Evolutionary conservation across 139 green algal species (phyloP).

Genomic region (Chlorella sorokiniana): DNA sequence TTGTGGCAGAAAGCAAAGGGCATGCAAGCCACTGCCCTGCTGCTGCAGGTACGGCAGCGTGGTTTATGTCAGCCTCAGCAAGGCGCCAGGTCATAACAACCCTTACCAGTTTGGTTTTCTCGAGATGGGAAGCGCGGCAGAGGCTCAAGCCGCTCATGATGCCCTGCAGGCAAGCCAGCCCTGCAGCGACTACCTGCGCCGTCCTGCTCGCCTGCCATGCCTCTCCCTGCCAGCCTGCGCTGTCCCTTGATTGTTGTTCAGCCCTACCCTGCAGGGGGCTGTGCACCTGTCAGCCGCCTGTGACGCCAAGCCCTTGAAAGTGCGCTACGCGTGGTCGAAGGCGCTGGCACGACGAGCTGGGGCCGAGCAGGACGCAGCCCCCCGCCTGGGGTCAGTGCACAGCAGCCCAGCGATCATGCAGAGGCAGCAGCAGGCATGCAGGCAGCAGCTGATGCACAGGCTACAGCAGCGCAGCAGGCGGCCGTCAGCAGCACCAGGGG

Average conservation of each 20-base stretch:
- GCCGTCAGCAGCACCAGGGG: not conserved
- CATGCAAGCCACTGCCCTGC: not conserved
- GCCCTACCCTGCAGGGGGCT: not conserved
- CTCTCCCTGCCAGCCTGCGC: not conserved
- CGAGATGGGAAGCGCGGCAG: not conserved
- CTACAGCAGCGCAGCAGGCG: not conserved
- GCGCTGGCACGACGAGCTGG: not conserved
- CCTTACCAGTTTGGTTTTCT: conserved; percentile 7
- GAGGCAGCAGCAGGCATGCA: not conserved
- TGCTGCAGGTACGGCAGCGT: conserved; percentile 8
- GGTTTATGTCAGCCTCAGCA: not conserved
- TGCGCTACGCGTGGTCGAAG: conserved; percentile 11
- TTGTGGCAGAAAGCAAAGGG: not conserved
- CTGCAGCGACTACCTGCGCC: too few relatives aligned
- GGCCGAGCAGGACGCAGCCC: not conserved
- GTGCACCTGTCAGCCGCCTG: not conserved
- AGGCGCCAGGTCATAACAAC: not conserved
- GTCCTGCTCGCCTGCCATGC: not conserved
- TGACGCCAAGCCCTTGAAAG: conserved; percentile 12
- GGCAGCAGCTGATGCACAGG: not conserved
- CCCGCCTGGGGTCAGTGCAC: not conserved
- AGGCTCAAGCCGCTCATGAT: not conserved
- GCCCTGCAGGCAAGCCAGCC: conserved; percentile 3
- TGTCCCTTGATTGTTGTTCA: not conserved
- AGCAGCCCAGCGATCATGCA: not conserved